Evolutionary conservation across 2,329 filamentous ascomycete genomes (phyloP), one percentile per base, ranked within the genome.

Genomic region (Penicillium sp.): DNA sequence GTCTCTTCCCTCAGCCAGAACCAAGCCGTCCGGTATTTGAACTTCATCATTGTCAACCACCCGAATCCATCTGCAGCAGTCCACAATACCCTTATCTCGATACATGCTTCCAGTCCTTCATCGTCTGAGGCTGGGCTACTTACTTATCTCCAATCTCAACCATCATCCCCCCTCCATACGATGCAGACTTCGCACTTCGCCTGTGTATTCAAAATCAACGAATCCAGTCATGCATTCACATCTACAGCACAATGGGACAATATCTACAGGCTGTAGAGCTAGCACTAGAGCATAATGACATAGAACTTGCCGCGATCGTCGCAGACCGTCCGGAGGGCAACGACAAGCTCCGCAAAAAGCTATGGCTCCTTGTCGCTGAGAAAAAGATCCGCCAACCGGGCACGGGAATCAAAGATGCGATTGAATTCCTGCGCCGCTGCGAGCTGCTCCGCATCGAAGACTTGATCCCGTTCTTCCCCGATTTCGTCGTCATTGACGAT

Each of bases 401-500:
- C 7, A 88, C 88, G 56, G 90, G 91, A 49, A 97, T 97, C 80
- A 97, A 91, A 75, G 84, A 88, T 31, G 94, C 94, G 2, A 96
- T 99, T 63, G 90, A 95, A 59, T 97, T 99, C 69, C 82, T 97
- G 12, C 90, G 91, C 64, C 87, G 91, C 10, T 97, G 93, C 71
- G 91, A 97, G 58, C 81, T 97, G 12, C 84, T 99, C 46, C 88
- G 89, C 60, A 99, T 99, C 61, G 94, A 99, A 76, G 94, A 99
- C 68, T 77, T 99, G 30, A 97, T 99, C 38, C 94, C 94, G 0
- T 97, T 99, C 79, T 99, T 99, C 76, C 94, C 94, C 0, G 94
- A 99, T 72, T 99, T 99, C 70, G 91, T 97, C 25, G 89, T 97
- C 49, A 97, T 99, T 59, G 94, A 99, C 70, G 94, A 97, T 73